Conservation (phyloP, 352 stramenopile genomes). For the Phytophthora pisi region DNA sequence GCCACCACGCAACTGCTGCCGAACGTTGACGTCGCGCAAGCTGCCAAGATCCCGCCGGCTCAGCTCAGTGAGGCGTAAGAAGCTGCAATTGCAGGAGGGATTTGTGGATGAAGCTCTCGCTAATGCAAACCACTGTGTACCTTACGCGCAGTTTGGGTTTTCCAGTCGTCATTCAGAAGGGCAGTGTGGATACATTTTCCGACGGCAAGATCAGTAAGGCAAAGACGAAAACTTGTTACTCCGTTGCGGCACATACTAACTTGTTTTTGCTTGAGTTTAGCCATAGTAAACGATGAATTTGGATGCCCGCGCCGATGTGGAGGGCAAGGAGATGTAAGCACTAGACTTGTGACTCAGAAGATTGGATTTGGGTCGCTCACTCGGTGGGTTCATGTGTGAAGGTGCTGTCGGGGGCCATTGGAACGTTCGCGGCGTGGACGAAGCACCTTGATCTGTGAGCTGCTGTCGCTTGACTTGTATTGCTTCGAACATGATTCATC, state of each 20-base stretch:
- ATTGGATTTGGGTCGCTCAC: too few species aligned
- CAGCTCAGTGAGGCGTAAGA: constrained; percentile 67
- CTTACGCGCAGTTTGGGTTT: constrained; percentile 61
- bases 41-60: constrained; percentile 52
- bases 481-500: too few species aligned
- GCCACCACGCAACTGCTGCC: constrained; percentile 49
- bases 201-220: constrained; percentile 70
- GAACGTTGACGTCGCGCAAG: constrained; percentile 50
- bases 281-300: constrained; percentile 63
- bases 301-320: constrained; percentile 89
- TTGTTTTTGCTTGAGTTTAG: constrained; percentile 14
- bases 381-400: constrained; percentile 20
- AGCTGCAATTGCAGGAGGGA: not conserved
- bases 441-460: constrained; percentile 48
- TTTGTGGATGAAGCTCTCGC: too few species aligned
- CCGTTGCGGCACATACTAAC: too few species aligned
- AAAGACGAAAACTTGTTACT: not conserved
- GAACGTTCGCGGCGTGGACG: constrained; percentile 80
- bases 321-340: constrained; percentile 89
- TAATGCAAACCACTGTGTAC: not conserved
- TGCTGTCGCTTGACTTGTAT: not conserved
- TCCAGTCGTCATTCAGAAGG: constrained; percentile 89
- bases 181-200: constrained; percentile 75
- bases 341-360: not conserved
- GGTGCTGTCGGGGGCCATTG: constrained; percentile 84